Evolutionary conservation across 768 basidiomycete species (phyloP).

Genomic region (Psilocybe azurescens): DNA sequence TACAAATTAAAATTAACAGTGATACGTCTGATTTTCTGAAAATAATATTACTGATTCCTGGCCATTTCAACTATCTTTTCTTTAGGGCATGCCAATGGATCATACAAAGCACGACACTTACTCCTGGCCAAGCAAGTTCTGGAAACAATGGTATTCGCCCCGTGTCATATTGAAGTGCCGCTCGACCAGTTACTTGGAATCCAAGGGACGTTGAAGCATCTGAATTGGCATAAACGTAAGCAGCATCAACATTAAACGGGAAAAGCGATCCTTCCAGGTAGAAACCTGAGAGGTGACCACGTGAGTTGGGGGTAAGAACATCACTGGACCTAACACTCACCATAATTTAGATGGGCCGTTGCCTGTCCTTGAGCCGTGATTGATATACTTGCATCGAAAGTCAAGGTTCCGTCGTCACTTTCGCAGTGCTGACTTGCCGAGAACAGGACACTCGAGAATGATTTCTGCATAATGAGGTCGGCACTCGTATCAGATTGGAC

Average conservation of each 20-base stretch:
- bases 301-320: background rate
- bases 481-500: background rate
- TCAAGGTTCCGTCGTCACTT: background rate
- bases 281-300: background rate
- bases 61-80: background rate
- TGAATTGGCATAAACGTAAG: background rate
- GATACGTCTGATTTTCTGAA: background rate
- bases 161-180: background rate
- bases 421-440: background rate
- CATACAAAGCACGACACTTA: background rate
- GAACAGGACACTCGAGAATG: background rate
- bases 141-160: background rate
- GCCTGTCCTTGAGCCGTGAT: background rate
- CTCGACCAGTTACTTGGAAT: background rate
- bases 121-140: slow-evolving; percentile 1
- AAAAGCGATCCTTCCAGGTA: slow-evolving; percentile 1
- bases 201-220: background rate
- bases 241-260: background rate
- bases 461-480: background rate
- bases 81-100: too few relatives aligned
- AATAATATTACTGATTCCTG: background rate
- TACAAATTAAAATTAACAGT: background rate
- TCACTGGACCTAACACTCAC: background rate
- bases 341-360: background rate
- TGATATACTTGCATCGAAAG: background rate